phyloP scores from a whole-genome alignment of 2,329 filamentous ascomycete species.

The Orbilia quercus region DNA sequence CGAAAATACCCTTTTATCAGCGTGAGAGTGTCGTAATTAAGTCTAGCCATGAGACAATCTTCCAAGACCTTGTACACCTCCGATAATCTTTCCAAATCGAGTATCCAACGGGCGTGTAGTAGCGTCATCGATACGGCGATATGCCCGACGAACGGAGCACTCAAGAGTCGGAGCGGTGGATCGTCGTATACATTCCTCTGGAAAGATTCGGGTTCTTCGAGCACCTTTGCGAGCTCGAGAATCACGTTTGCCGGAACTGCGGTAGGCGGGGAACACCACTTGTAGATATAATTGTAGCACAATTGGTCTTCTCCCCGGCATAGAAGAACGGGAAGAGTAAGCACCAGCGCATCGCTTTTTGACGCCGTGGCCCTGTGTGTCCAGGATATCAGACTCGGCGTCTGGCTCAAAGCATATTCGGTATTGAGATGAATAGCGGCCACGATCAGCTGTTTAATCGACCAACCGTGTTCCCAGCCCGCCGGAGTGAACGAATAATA shows the following conservation, averaged over 20 bases:
- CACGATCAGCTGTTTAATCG: no score
- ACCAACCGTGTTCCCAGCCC: no score
- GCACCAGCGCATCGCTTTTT: background rate
- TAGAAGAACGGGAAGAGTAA: conserved; percentile 5
- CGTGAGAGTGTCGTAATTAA: conserved; percentile 18
- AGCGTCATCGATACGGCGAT: conserved; percentile 1
- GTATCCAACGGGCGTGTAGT: conserved; percentile 10
- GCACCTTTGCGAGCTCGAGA: background rate
- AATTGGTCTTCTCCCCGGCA: conserved; percentile 16
- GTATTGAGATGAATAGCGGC: no score
- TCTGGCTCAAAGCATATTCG: no score
- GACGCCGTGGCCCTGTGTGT: background rate
- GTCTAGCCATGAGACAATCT: background rate
- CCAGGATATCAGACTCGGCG: background rate
- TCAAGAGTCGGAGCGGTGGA: background rate
- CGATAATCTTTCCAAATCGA: conserved; percentile 2
- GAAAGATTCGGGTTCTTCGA: background rate
- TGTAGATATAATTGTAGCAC: conserved; percentile 16
- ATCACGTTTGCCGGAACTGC: background rate
- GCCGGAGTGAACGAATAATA: no score
- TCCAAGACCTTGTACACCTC: background rate
- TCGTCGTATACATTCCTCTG: background rate
- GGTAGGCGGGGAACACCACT: background rate
- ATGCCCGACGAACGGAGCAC: background rate
- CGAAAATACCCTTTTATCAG: background rate